phyloP scores from a whole-genome alignment of 768 basidiomycete species.

The Tulasnella sp. region DNA sequence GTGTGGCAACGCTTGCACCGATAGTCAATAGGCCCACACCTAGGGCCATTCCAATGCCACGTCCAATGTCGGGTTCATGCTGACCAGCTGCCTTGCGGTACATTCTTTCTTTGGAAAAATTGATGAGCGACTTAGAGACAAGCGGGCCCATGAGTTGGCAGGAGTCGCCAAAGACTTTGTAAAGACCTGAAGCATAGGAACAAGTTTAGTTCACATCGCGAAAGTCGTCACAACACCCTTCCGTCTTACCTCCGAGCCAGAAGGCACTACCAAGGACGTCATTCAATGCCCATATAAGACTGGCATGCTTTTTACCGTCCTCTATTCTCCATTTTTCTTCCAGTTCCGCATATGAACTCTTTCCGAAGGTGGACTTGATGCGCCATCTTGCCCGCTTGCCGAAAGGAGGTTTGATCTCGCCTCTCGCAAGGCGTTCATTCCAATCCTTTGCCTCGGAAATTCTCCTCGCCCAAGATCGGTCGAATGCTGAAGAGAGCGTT shows the following conservation, averaged over 20 bases:
- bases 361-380: constrained; percentile 19
- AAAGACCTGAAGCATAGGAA: constrained; percentile 22
- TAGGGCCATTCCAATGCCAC: constrained; percentile 48
- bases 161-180: constrained; percentile 53
- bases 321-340: constrained; percentile 37
- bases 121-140: constrained; percentile 50
- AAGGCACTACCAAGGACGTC: constrained; percentile 46
- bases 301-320: constrained; percentile 37
- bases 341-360: constrained; percentile 19
- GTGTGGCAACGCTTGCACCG: constrained; percentile 42
- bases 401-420: constrained; percentile 34
- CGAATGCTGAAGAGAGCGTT: constrained; percentile 39
- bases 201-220: not conserved
- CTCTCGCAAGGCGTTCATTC: constrained; percentile 39
- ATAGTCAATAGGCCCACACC: constrained; percentile 42
- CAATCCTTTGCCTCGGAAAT: constrained; percentile 40
- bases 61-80: constrained; percentile 12
- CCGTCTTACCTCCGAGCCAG: constrained; percentile 42
- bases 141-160: constrained; percentile 52
- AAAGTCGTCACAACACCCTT: not conserved
- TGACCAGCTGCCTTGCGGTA: constrained; percentile 28
- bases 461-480: constrained; percentile 43
- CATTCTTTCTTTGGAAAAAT: constrained; percentile 41
- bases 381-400: constrained; percentile 33
- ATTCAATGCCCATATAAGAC: constrained; percentile 49